Conservation (phyloP, 495 filamentous ascomycete species). For the Hypoxylon lenormandii region DNA sequence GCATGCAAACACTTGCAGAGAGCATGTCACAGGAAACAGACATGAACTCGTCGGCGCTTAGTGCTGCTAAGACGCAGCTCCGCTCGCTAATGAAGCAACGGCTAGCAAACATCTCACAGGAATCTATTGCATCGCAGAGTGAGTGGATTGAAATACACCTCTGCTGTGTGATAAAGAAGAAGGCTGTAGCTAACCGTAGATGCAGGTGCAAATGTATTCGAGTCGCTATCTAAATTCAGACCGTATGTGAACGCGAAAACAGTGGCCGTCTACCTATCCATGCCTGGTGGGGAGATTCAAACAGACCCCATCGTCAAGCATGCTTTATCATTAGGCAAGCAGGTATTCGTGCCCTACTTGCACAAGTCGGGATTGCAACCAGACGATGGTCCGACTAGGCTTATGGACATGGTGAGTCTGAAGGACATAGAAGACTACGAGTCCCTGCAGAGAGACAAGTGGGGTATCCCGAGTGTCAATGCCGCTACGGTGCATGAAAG, state of each 20-base stretch:
- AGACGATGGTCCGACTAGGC: constrained; percentile 64
- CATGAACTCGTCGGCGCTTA: constrained; percentile 61
- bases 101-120: constrained; percentile 67
- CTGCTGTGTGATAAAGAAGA: constrained; percentile 12
- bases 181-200: constrained; percentile 15
- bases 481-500: constrained; percentile 69
- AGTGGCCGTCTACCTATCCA: constrained; percentile 90
- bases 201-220: constrained; percentile 69
- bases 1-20: neutral
- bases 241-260: constrained; percentile 75
- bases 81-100: constrained; percentile 74
- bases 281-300: constrained; percentile 85
- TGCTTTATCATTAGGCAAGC: constrained; percentile 79
- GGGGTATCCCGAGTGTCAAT: constrained; percentile 89
- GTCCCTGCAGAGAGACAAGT: constrained; percentile 77
- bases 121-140: constrained; percentile 77
- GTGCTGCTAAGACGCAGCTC: constrained; percentile 78
- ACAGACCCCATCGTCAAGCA: constrained; percentile 83
- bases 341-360: constrained; percentile 91
- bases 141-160: constrained; percentile 27
- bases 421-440: constrained; percentile 78
- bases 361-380: constrained; percentile 66
- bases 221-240: constrained; percentile 64
- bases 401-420: constrained; percentile 95
- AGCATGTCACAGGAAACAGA: constrained; percentile 40